Conservation (phyloP, 2,329 filamentous ascomycete species). For the Teratosphaeria gauchensis region DNA sequence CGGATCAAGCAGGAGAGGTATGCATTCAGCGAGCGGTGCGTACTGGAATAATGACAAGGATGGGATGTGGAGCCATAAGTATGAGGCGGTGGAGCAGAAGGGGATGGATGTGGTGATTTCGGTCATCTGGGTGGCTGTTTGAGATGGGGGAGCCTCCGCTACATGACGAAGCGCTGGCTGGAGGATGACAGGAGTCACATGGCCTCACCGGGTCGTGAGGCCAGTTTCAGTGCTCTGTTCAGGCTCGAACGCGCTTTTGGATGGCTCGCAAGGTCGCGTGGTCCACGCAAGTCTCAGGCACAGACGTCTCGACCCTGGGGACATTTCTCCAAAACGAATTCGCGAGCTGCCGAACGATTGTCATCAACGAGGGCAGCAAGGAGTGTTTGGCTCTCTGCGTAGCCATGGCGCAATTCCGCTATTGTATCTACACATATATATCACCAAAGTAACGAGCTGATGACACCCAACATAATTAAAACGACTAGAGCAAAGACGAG, state of each 20-base stretch:
- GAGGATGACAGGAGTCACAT: neutral
- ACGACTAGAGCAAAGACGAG: too few relatives aligned
- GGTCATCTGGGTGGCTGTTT: conserved; percentile 66
- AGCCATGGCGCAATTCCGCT: neutral
- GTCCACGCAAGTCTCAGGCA: too few relatives aligned
- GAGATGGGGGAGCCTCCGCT: neutral
- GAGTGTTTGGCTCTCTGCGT: neutral
- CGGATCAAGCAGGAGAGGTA: conserved; percentile 53
- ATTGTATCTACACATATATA: neutral
- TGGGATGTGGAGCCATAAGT: conserved; percentile 85
- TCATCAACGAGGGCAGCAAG: neutral
- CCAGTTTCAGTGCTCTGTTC: too few relatives aligned
- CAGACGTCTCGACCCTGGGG: too few relatives aligned
- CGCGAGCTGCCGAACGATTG: neutral
- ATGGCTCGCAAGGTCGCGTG: too few relatives aligned
- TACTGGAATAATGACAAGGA: conserved; percentile 90
- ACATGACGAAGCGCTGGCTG: neutral
- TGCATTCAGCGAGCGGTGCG: conserved; percentile 77
- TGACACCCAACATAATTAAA: neutral
- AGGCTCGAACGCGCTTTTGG: too few relatives aligned
- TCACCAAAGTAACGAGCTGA: neutral
- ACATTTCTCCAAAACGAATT: too few relatives aligned
- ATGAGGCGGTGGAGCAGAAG: conserved; percentile 48
- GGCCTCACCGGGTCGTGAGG: too few relatives aligned
- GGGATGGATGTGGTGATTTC: conserved; percentile 44